Base-by-base conservation (phyloP, 768 basidiomycete genomes). In the Macrocybe gigantea region DNA sequence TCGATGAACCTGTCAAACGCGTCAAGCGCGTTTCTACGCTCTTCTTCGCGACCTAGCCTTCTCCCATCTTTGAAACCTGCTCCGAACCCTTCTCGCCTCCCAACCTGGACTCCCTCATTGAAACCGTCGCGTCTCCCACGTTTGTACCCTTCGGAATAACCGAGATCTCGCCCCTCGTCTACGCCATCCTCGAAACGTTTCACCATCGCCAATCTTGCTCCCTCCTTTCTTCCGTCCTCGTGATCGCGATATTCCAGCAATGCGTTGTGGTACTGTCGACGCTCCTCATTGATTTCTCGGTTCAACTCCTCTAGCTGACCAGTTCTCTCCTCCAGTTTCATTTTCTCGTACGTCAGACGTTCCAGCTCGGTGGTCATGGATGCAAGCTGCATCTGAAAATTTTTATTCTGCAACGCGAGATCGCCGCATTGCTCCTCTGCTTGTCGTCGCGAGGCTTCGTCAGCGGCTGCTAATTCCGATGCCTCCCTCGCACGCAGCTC, bases 1-100 rank as follows among this genome's bases (percentile, higher is more conserved):
- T 65, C 64, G 45, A 82, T 61, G 61, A 81, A 78, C 35, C 67
- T 67, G 59, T 84, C 79, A 63, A 85, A 80, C 7, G 78, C 78
- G 43, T 75, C 72, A 29, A 80, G 50, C 0, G 80, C 82, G 52
- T 71, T 73, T 39, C 64, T 62, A 31, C 79, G 73, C 60, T 81
- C 80, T 53, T 78, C 75, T 46, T 60, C 67, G 51, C 69, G 63
- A 0, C 78, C 77, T 33, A 64, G 60, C 39, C 65, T 66, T 41
- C 63, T 54, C 0, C 79, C 80, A 48, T 75, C 66, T 42, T 65
- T 65, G 45, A 64, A 53, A 0, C 78, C 79, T 47, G 74, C 66
- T 29, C 53, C n/a, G 7, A 69, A 41, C 2, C 78, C 77, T 15
- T 65, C 60, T 34, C 63, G 63, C 45, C 68, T 60, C 1, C 78